Evolutionary conservation across 2,329 filamentous ascomycete species (phyloP).

Genomic region (Gaeumannomyces tritici): DNA sequence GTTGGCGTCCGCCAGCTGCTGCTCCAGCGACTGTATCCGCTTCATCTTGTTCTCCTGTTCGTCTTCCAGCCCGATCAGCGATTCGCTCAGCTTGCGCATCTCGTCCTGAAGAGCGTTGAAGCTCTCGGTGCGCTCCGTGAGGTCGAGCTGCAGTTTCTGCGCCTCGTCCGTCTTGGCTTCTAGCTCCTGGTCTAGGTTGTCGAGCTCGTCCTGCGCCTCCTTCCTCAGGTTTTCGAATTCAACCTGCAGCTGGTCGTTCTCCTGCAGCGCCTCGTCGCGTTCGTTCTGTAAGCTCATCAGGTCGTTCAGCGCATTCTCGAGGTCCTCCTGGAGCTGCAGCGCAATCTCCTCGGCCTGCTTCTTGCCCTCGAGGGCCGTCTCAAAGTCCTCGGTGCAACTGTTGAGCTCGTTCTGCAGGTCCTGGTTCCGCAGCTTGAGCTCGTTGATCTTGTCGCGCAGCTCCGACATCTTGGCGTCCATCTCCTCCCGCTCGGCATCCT

Average conservation of each 20-base stretch:
- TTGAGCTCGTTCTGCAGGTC: conserved; percentile 78
- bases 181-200: conserved; percentile 59
- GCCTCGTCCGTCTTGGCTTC: conserved; percentile 65
- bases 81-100: conserved; percentile 85
- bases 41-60: conserved; percentile 72
- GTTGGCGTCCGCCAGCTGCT: conserved; percentile 74
- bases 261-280: conserved; percentile 55
- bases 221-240: conserved; percentile 52
- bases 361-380: conserved; percentile 57
- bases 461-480: conserved; percentile 76
- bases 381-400: conserved; percentile 69
- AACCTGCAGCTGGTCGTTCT: conserved; percentile 45
- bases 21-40: conserved; percentile 73
- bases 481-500: conserved; percentile 77
- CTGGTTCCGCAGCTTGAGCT: conserved; percentile 81
- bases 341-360: conserved; percentile 48
- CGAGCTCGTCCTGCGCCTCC: conserved; percentile 58
- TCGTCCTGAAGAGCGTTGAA: conserved; percentile 87
- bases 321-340: conserved; percentile 65
- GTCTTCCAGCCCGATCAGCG: conserved; percentile 78
- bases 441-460: conserved; percentile 76
- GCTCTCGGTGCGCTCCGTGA: conserved; percentile 73
- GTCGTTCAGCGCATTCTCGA: conserved; percentile 64
- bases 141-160: conserved; percentile 58
- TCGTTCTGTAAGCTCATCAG: conserved; percentile 70